A percentile compares a stretch with the other conserved stretches of the same genome.
Evolutionary conservation across 139 green algal species (phyloP).

Genomic region (Prasinococcaceae sp.): DNA sequence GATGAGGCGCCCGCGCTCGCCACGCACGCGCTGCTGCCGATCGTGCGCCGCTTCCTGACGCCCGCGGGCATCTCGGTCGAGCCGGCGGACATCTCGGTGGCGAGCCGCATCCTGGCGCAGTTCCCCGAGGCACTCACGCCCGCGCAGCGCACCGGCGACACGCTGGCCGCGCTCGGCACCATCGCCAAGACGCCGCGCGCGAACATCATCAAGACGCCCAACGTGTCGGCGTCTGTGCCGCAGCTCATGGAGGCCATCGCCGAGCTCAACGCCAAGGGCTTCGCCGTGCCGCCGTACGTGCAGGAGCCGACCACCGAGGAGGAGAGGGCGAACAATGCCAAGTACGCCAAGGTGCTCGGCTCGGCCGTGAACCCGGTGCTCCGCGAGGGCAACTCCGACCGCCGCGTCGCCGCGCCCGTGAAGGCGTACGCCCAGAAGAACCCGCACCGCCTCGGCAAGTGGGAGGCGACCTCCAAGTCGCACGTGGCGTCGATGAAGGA

Average conservation of each 20-base stretch:
- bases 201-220: constrained; percentile 23
- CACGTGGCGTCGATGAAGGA: constrained; percentile 3
- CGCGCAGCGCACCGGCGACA: background rate
- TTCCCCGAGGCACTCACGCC: background rate
- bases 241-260: constrained; percentile 13
- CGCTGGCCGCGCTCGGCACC: constrained; percentile 7
- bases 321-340: background rate
- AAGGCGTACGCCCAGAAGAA: constrained; percentile 17
- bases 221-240: constrained; percentile 14
- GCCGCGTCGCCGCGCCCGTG: constrained; percentile 4
- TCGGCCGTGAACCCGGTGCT: constrained; percentile 20
- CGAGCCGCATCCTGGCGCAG: constrained; percentile 1
- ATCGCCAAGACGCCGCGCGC: constrained; percentile 7
- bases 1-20: constrained; percentile 19
- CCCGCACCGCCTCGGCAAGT: constrained; percentile 9
- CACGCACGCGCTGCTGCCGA: constrained; percentile 15
- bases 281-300: constrained; percentile 8
- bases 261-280: constrained; percentile 15
- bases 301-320: background rate
- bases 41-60: constrained; percentile 7
- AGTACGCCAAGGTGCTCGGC: constrained; percentile 15
- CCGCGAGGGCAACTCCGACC: constrained; percentile 20
- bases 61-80: constrained; percentile 9
- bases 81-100: constrained; percentile 12
- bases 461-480: constrained; percentile 6